phyloP scores from a whole-genome alignment of 208 protist genomes.

The Leishmania aethiopica region DNA sequence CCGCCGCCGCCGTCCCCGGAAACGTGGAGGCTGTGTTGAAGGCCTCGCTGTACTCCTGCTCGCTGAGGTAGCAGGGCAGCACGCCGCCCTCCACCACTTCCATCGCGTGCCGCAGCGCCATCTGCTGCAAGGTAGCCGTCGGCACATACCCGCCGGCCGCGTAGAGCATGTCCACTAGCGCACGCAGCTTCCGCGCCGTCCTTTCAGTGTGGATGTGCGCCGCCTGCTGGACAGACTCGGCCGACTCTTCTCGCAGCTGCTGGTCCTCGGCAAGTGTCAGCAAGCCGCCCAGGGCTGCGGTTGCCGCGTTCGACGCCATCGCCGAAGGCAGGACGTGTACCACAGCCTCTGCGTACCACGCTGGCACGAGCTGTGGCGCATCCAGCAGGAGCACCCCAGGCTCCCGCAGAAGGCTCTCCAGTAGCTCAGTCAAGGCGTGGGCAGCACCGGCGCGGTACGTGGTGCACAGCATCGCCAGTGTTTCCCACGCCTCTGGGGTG shows the following conservation, averaged over 20 bases:
- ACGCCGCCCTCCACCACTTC: conserved; percentile 63
- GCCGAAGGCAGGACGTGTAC: conserved; percentile 17
- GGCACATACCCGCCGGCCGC: conserved; percentile 47
- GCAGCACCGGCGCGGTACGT: conserved; percentile 59
- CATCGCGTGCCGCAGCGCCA: conserved; percentile 47
- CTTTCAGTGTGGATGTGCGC: conserved; percentile 22
- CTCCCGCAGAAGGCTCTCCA: conserved; percentile 53
- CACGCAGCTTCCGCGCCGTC: conserved; percentile 40
- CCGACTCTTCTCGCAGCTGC: not conserved
- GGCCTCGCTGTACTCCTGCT: conserved; percentile 13
- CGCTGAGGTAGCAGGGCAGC: conserved; percentile 34
- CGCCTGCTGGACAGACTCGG: not conserved
- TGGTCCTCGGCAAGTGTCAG: conserved; percentile 24
- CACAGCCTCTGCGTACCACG: conserved; percentile 24
- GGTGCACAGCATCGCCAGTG: conserved; percentile 51
- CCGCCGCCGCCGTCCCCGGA: conserved; percentile 3
- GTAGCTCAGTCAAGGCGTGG: conserved; percentile 45
- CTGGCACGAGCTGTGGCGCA: conserved; percentile 43
- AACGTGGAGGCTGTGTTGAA: conserved; percentile 13
- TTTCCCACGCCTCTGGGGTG: conserved; percentile 56
- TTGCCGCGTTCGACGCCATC: conserved; percentile 19
- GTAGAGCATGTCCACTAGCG: conserved; percentile 48
- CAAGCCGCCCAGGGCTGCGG: conserved; percentile 13
- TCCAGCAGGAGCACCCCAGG: conserved; percentile 52
- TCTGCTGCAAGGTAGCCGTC: conserved; percentile 44